Percentiles rank a stretch among this genome's conserved stretches.
These are phyloP conservation scores for Umbelopsis isabellina DNA, from an alignment of 192 early-diverging fungal genomes.

Conservation along the genomic window DNA sequence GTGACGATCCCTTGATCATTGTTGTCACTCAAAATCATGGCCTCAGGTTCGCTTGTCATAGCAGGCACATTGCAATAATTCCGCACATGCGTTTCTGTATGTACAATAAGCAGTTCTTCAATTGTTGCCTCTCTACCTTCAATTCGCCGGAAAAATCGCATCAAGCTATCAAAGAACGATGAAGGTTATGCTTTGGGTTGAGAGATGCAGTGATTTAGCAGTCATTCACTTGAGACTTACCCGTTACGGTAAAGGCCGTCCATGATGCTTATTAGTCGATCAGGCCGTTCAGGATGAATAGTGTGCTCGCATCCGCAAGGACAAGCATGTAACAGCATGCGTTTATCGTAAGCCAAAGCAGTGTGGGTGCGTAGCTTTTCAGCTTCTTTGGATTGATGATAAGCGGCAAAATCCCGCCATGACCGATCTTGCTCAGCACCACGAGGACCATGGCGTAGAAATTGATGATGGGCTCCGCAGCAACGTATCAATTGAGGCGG, in stretches of 20 bases:
- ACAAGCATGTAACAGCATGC: slow-evolving; percentile 53
- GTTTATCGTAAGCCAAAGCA: slow-evolving; percentile 48
- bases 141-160: slow-evolving; percentile 51
- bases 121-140: slow-evolving; percentile 51
- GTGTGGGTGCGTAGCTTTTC: slow-evolving; percentile 46
- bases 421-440: slow-evolving; percentile 45
- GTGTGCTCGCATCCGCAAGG: slow-evolving; percentile 51
- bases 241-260: slow-evolving; percentile 48
- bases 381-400: slow-evolving; percentile 48
- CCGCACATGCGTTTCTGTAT: slow-evolving; percentile 51
- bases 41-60: neutral
- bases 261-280: slow-evolving; percentile 51
- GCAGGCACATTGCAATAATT: slow-evolving; percentile 46
- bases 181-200: neutral
- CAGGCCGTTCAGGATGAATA: slow-evolving; percentile 56
- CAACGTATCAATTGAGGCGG: slow-evolving; percentile 41
- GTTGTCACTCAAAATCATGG: slow-evolving; percentile 27
- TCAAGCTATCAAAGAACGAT: slow-evolving; percentile 33
- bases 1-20: neutral
- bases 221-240: slow-evolving; percentile 20
- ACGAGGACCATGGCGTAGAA: slow-evolving; percentile 45
- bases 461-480: slow-evolving; percentile 31
- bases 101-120: slow-evolving; percentile 49
- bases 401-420: slow-evolving; percentile 51
- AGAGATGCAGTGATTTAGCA: neutral